phyloP scores from a whole-genome alignment of 1,139 yeast genomes.

The Candida smagusa region DNA sequence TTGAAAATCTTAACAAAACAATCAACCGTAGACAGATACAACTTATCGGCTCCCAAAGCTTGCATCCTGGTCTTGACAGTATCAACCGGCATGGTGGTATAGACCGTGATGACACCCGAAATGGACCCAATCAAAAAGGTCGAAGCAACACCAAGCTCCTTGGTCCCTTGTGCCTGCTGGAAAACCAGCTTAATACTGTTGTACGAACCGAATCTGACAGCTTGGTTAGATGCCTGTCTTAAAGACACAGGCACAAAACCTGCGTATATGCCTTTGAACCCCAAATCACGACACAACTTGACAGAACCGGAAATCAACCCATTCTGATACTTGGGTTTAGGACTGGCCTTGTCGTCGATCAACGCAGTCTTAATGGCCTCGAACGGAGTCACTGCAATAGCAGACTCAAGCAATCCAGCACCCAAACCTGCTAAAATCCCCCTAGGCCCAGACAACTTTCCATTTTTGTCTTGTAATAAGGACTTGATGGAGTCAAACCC shows the following conservation, averaged over 20 bases:
- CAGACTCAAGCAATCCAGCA: constrained; percentile 90
- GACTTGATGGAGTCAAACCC: constrained; percentile 89
- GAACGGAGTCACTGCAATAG: constrained; percentile 93
- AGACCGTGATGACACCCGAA: constrained; percentile 92
- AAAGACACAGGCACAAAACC: constrained; percentile 91
- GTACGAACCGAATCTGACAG: constrained; percentile 90
- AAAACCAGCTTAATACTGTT: constrained; percentile 80
- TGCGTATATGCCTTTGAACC: constrained; percentile 78
- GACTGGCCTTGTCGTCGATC: constrained; percentile 84
- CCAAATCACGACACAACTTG: constrained; percentile 69
- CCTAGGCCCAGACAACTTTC: constrained; percentile 82
- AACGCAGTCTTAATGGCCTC: constrained; percentile 95
- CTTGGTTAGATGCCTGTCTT: constrained; percentile 94
- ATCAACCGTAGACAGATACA: constrained; percentile 71
- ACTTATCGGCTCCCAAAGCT: constrained; percentile 72
- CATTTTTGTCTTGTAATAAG: constrained; percentile 74
- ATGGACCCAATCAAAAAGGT: constrained; percentile 90
- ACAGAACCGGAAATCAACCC: constrained; percentile 64
- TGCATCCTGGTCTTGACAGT: constrained; percentile 98
- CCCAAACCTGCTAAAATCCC: constrained; percentile 96
- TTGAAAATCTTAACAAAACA: constrained; percentile 78
- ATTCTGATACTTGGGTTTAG: constrained; percentile 71
- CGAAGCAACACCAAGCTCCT: constrained; percentile 72
- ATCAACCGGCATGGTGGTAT: constrained; percentile 96
- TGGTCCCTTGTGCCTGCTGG: constrained; percentile 66